phyloP scores from a whole-genome alignment of 129 eudicot genomes.

The Pseudognaphalium luteoalbum region DNA sequence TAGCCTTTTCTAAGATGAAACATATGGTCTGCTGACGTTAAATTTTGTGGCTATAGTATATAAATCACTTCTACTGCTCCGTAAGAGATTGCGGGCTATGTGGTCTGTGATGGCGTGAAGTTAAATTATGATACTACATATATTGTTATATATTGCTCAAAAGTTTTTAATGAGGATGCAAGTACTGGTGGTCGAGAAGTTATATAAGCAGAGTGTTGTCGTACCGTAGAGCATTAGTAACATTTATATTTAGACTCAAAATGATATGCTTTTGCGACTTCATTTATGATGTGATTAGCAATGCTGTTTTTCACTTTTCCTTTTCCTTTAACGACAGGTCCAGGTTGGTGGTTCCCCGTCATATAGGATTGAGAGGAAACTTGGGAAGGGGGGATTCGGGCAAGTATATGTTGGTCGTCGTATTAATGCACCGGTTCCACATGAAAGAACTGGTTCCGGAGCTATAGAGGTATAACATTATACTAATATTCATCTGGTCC shows the following conservation, averaged over 20 bases:
- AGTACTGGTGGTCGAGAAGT: too few species aligned
- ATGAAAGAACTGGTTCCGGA: slow-evolving; percentile 68
- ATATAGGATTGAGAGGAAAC: slow-evolving; percentile 68
- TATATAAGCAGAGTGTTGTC: not conserved
- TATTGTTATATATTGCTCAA: too few species aligned
- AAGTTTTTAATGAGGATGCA: too few species aligned
- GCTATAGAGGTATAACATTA: slow-evolving; percentile 68
- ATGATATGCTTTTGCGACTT: not conserved
- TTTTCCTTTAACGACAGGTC: slow-evolving; percentile 51
- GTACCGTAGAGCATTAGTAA: not conserved
- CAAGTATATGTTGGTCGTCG: slow-evolving; percentile 91
- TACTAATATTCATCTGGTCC: not conserved
- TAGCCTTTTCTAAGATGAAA: too few species aligned
- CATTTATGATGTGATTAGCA: not conserved
- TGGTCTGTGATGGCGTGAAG: too few species aligned
- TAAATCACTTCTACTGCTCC: too few species aligned
- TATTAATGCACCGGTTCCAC: slow-evolving; percentile 50
- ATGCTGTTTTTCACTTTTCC: slow-evolving; percentile 5
- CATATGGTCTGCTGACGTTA: too few species aligned
- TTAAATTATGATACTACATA: too few species aligned
- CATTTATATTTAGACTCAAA: not conserved
- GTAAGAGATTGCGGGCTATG: too few species aligned
- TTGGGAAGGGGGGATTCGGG: slow-evolving; percentile 93
- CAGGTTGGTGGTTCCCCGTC: slow-evolving; percentile 74
- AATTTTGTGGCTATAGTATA: too few species aligned